Percentiles rank a stretch among this genome's conserved stretches.
Evolutionary conservation across 371 early-diverging fungal genomes (phyloP).

Genomic region (Mucor ambiguus): DNA sequence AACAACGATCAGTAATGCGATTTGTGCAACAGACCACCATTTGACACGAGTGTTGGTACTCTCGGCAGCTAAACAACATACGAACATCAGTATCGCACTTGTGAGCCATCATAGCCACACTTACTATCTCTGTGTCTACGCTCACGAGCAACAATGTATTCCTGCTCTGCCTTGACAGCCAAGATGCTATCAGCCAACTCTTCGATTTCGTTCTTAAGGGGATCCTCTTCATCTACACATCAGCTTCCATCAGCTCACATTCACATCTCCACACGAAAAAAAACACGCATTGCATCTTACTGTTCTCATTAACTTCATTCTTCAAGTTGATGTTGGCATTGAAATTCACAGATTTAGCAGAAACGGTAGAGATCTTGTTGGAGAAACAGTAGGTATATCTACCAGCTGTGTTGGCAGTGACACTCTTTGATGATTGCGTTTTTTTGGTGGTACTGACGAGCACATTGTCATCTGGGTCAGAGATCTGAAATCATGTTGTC

Average conservation of each 20-base stretch:
- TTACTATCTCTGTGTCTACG: constrained; percentile 72
- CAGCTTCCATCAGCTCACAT: background rate
- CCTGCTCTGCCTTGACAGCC: constrained; percentile 74
- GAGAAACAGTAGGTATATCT: constrained; percentile 78
- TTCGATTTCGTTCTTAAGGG: constrained; percentile 68
- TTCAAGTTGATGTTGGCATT: constrained; percentile 46
- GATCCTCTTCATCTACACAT: constrained; percentile 52
- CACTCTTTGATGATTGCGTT: constrained; percentile 54
- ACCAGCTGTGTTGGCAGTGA: constrained; percentile 60
- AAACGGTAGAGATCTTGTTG: constrained; percentile 58
- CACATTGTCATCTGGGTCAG: constrained; percentile 50
- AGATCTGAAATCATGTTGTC: constrained; percentile 42
- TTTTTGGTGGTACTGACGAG: constrained; percentile 51
- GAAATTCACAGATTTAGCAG: constrained; percentile 60
- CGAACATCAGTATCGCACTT: background rate
- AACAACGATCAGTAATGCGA: constrained; percentile 61
- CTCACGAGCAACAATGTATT: constrained; percentile 74
- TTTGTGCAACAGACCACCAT: constrained; percentile 80
- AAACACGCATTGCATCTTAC: constrained; percentile 22
- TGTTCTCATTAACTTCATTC: constrained; percentile 22
- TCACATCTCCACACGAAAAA: background rate
- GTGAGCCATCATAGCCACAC: constrained; percentile 11
- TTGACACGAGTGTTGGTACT: constrained; percentile 77
- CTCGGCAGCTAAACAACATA: constrained; percentile 67
- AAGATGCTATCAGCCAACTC: constrained; percentile 67